phyloP scores from a whole-genome alignment of 2,329 filamentous ascomycete species.

The Aureobasidium mangrovei region DNA sequence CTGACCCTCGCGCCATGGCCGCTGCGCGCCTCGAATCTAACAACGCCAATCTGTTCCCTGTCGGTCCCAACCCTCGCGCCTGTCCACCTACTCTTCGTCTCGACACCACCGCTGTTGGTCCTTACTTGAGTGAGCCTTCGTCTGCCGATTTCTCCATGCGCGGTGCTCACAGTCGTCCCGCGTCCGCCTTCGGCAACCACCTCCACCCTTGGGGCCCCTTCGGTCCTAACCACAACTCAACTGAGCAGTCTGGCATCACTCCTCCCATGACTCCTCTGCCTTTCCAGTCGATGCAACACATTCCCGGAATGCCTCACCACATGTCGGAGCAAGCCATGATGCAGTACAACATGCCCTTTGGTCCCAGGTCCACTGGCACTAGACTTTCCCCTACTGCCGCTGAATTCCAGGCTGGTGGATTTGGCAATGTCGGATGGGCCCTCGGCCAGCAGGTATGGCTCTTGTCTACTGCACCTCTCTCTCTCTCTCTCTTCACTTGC shows the following conservation, averaged over 20 bases:
- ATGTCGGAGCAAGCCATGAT: conserved; percentile 17
- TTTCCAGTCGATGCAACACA: conserved; percentile 18
- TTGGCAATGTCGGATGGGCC: conserved; percentile 33
- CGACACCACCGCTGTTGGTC: neutral
- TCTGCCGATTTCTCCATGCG: conserved; percentile 5
- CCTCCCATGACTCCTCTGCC: conserved; percentile 24
- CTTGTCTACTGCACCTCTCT: neutral
- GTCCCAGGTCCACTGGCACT: conserved; percentile 31
- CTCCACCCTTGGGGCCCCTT: conserved; percentile 25
- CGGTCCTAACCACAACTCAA: neutral
- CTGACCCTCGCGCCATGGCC: conserved; percentile 1
- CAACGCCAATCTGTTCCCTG: conserved; percentile 8
- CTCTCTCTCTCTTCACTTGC: neutral
- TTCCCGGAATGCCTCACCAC: conserved; percentile 13
- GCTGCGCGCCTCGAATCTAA: neutral
- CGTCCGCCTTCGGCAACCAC: conserved; percentile 27
- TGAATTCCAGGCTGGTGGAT: conserved; percentile 30
- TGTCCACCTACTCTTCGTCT: conserved; percentile 7
- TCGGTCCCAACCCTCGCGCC: conserved; percentile 1
- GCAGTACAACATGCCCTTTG: conserved; percentile 8
- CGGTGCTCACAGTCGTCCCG: conserved; percentile 24
- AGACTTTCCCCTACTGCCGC: conserved; percentile 38
- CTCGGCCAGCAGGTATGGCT: conserved; percentile 16
- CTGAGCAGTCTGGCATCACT: conserved; percentile 18
- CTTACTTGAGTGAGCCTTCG: conserved; percentile 12